A percentile compares a stretch with the other conserved stretches of the same genome.
Evolutionary conservation across 2,329 filamentous ascomycete genomes (phyloP).

Genomic region (Sordariomycetes sp.): DNA sequence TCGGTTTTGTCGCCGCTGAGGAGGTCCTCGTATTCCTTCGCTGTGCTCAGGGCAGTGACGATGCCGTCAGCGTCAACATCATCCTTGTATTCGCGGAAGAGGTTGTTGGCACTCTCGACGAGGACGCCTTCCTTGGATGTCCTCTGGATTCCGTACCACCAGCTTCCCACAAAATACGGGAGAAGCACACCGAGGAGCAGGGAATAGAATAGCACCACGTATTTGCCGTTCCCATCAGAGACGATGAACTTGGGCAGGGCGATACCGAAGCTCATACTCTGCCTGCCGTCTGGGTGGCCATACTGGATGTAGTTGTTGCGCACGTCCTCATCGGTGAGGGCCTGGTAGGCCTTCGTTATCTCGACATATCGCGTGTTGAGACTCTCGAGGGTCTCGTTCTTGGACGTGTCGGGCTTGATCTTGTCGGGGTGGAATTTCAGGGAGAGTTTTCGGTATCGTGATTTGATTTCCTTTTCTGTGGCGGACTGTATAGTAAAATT

Average conservation of each 20-base stretch:
- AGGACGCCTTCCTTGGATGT: slow-evolving; percentile 89
- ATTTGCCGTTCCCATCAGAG: slow-evolving; percentile 89
- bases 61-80: slow-evolving; percentile 71
- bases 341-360: slow-evolving; percentile 95
- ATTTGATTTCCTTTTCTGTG: slow-evolving; percentile 85
- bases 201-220: slow-evolving; percentile 84
- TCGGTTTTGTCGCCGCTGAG: slow-evolving; percentile 73
- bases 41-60: slow-evolving; percentile 69
- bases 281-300: slow-evolving; percentile 94
- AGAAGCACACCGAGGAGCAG: slow-evolving; percentile 78
- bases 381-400: slow-evolving; percentile 79
- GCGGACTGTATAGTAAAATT: slow-evolving; percentile 45
- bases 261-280: slow-evolving; percentile 96
- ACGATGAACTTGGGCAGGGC: slow-evolving; percentile 89
- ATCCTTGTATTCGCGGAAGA: slow-evolving; percentile 90
- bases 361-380: slow-evolving; percentile 89
- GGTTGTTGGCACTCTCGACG: slow-evolving; percentile 84
- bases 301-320: slow-evolving; percentile 95
- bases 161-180: slow-evolving; percentile 87
- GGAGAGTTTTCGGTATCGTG: slow-evolving; percentile 77
- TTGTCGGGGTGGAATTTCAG: slow-evolving; percentile 91
- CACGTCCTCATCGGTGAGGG: slow-evolving; percentile 91
- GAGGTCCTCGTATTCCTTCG: slow-evolving; percentile 71
- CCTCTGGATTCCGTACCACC: slow-evolving; percentile 97
- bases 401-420: slow-evolving; percentile 66